These are phyloP conservation scores for Xerocomus potaroensis DNA, from an alignment of 768 basidiomycete species.

Conservation along the genomic window DNA sequence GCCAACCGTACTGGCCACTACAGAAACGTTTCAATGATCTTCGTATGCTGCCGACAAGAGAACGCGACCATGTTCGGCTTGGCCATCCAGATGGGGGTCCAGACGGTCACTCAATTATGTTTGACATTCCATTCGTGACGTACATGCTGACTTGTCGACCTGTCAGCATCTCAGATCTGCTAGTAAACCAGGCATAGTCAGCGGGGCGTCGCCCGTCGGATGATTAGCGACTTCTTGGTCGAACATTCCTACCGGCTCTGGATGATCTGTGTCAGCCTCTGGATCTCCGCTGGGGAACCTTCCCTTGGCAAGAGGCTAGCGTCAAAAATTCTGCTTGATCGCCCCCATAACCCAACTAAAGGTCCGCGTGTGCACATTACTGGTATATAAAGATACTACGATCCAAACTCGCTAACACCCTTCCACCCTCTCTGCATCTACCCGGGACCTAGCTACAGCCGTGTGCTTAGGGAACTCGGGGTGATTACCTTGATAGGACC, in stretches of 20 bases:
- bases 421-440: background rate
- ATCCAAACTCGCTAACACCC: background rate
- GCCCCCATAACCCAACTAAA: no score
- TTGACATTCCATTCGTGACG: background rate
- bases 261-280: background rate
- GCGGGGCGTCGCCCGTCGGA: background rate
- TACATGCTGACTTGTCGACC: background rate
- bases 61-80: no score
- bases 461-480: background rate
- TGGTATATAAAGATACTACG: no score
- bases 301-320: no score
- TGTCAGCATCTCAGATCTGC: background rate
- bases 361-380: no score
- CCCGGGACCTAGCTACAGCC: background rate
- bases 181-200: background rate
- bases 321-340: no score
- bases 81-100: no score
- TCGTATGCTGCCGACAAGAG: no score
- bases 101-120: no score
- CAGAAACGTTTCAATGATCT: no score
- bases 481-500: constrained; percentile 6
- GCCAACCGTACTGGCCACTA: background rate
- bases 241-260: background rate
- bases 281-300: background rate
- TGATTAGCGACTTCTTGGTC: background rate